These are phyloP conservation scores for Hylodesmum podocarpum DNA, from an alignment of 306 rosid genomes.

Conservation along the genomic window DNA sequence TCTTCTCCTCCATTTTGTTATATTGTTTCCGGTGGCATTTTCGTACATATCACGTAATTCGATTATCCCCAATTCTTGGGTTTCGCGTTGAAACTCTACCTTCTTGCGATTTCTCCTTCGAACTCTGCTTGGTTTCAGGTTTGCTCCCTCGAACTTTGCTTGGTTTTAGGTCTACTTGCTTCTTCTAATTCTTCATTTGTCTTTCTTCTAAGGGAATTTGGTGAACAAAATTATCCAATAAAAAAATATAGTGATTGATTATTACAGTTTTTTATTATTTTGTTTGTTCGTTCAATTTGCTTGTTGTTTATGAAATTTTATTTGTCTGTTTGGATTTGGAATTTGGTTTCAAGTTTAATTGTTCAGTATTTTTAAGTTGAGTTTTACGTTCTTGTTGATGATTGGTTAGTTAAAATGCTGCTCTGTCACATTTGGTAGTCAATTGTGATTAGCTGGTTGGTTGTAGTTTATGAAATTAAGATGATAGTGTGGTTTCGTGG, in stretches of 20 bases:
- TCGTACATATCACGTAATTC: background rate
- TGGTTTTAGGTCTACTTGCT: conserved; percentile 50
- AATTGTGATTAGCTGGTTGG: background rate
- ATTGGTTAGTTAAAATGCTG: background rate
- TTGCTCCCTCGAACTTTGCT: too few relatives aligned
- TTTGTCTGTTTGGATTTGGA: background rate
- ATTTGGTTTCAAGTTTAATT: background rate
- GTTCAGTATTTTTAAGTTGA: background rate
- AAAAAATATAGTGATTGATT: background rate
- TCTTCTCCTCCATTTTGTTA: background rate
- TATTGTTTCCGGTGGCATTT: background rate
- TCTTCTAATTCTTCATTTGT: background rate
- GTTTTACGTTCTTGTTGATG: background rate
- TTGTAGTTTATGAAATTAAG: background rate
- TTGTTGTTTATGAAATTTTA: too few relatives aligned
- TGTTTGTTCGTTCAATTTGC: too few relatives aligned
- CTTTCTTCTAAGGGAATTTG: background rate
- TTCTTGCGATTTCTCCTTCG: background rate
- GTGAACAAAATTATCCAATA: background rate
- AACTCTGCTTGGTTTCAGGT: too few relatives aligned
- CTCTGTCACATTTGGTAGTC: too few relatives aligned
- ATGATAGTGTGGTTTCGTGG: background rate
- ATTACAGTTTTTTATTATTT: background rate
- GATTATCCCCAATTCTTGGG: conserved; percentile 37
- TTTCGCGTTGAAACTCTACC: conserved; percentile 24